These are phyloP conservation scores for Boeremia lycopersici DNA, from an alignment of 2,329 filamentous ascomycete species.

Conservation along the genomic window DNA sequence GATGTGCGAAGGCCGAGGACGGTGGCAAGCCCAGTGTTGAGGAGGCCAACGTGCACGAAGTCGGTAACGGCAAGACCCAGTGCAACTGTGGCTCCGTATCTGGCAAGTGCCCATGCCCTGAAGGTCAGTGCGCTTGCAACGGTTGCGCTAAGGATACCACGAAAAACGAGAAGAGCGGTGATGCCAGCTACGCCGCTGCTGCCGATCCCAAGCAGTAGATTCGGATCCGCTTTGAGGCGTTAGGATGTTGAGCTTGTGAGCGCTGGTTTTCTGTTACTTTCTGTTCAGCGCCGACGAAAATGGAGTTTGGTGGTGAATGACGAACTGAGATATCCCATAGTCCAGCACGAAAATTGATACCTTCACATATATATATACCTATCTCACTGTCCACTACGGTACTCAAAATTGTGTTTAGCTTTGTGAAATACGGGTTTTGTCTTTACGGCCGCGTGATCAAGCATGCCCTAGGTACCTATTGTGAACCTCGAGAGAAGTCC, in stretches of 20 bases:
- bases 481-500: not conserved
- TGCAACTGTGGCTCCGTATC: constrained; percentile 56
- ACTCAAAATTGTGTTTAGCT: constrained; percentile 6
- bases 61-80: constrained; percentile 51
- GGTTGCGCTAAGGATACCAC: constrained; percentile 23
- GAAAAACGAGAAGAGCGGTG: not conserved
- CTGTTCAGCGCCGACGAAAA: not conserved
- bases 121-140: constrained; percentile 51
- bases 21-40: constrained; percentile 30
- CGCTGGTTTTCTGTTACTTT: constrained; percentile 6
- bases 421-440: not conserved
- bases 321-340: constrained; percentile 16
- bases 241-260: not conserved
- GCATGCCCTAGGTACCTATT: not conserved
- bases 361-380: constrained; percentile 1
- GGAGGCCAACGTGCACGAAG: constrained; percentile 50
- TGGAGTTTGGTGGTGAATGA: constrained; percentile 12
- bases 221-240: not conserved
- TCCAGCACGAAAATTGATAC: constrained; percentile 5
- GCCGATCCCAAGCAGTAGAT: constrained; percentile 19
- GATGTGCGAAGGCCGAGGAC: constrained; percentile 50
- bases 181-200: constrained; percentile 17
- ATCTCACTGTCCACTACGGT: constrained; percentile 6
- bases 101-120: constrained; percentile 53
- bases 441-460: too few relatives aligned